Base-by-base conservation (phyloP, 1,284 basidiomycete species). In the Calocybe gambosa region DNA sequence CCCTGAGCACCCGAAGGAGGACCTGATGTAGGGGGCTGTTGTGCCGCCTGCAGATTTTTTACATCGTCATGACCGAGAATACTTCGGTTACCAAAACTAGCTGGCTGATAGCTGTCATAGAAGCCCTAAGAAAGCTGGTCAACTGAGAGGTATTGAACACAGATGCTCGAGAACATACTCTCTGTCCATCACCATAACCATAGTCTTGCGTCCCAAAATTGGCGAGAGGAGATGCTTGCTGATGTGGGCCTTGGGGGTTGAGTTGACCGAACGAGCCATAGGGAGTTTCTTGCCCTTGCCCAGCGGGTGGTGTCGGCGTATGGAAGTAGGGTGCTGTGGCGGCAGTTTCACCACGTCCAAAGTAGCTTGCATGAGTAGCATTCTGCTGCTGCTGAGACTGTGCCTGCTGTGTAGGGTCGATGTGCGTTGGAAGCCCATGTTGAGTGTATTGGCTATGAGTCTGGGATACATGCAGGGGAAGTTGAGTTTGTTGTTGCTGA, bases 81-180 rank as follows among this genome's bases (percentile, higher is more conserved):
- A 49, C 72, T 78, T 19, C 85, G 74, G 47, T 71, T 75, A 25
- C 74, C 73, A 51, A 87, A 87, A 19, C 70, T 74, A 29, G 71
- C 66, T 53, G 76, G 78, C 47, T 77, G 82, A 55, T 88, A 88
- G 7, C 78, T 75, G 35, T 88, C 85, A 58, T 88, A 89, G 64
- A 87, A 86, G 52, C 76, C 77, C 80, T 85, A 54, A 18, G 52
- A 51, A 33, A 47, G 33, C 38, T 52, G n/a, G n/a, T 39, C 26
- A 34, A 40, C 55, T 58, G 55, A 15, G 49, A 54, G 46, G 43
- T 47, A n/a, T 31, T 50, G 21, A 31, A 34, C 25, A 29, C 35
- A 25, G 21, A 43, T 45, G 46, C 13, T 19, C 38, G 20, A 25
- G 12, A 42, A 66, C 77, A 57, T 61, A 85, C 82, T 58, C 83